Evolutionary conservation across 352 stramenopile genomes (phyloP), one percentile per base, ranked within the genome.

Genomic region (Globisporangium uncinulatum): DNA sequence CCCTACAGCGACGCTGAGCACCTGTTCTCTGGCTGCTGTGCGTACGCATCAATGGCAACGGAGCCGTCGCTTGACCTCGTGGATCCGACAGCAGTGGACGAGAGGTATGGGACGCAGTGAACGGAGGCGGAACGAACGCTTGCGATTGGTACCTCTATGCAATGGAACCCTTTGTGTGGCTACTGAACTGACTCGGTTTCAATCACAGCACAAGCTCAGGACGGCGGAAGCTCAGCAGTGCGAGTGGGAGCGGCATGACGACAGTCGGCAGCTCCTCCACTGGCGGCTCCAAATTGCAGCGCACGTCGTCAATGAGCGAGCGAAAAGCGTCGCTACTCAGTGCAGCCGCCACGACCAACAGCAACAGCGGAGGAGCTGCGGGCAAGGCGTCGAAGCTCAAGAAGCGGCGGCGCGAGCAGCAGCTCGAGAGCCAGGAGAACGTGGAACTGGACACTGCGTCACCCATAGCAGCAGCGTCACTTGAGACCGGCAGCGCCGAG

Each of bases 1-100:
- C 82, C 82, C 43, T 94, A 94, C 64, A 76, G 69, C 5, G 79
- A 90, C 46, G 61, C 74, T 15, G 84, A 94, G 60, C 79, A 91
- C 58, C 66, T 94, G 31, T 94, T 94, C 59, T 89, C 81, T 5
- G 77, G 59, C 65, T 92, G 69, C 62, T 90, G 82, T 59, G 77
- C 74, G 49, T 92, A 92, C 54, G 36, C 63, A 4, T 76, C 61
- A 20, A 69, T 90, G 31, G 79, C 68, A 1, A 57, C 56, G 17
- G 79, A 87, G 47, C 82, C 79, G 3, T 73, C 66, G 17, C 61
- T 80, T 11, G 70, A 85, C 5, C 70, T 86, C n/a, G 66, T 80
- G 42, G 74, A 91, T 32, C 74, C 76, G 1, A 51, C 61, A 3
- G 34, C 24, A 14, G 36, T 21, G 7, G 56, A 67, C 13, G 61